These are phyloP conservation scores for Amyloporia xantha DNA, from an alignment of 768 basidiomycete species.

Conservation along the genomic window DNA sequence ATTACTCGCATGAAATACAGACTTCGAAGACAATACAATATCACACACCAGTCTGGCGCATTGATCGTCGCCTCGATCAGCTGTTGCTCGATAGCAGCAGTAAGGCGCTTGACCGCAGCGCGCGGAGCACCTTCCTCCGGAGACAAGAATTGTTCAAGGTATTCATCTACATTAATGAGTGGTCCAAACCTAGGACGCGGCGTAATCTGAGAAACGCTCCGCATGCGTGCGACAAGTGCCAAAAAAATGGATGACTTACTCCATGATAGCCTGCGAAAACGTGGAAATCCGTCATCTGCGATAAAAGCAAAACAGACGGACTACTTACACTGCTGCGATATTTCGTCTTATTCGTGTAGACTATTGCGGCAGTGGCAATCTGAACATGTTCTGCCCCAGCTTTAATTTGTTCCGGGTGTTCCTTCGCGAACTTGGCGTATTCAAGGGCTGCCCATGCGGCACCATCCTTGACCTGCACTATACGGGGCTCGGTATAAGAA, in stretches of 20 bases:
- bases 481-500: constrained; percentile 87
- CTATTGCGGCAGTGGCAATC: constrained; percentile 81
- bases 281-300: constrained; percentile 1
- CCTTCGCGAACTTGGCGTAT: constrained; percentile 73
- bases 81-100: constrained; percentile 62
- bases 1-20: too few relatives aligned
- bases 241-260: constrained; percentile 56
- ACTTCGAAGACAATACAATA: too few relatives aligned
- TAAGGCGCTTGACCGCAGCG: constrained; percentile 81
- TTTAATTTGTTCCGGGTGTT: constrained; percentile 38
- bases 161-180: constrained; percentile 71
- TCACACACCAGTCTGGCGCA: constrained; percentile 88
- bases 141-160: constrained; percentile 72
- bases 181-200: constrained; percentile 58
- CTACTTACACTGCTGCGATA: constrained; percentile 80
- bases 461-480: constrained; percentile 92
- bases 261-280: constrained; percentile 54
- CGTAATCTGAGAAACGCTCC: constrained; percentile 1
- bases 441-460: constrained; percentile 94
- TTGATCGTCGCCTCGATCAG: constrained; percentile 80
- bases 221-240: background rate
- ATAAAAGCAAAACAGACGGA: background rate
- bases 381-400: constrained; percentile 41
- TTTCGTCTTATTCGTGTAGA: constrained; percentile 94
- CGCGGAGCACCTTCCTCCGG: constrained; percentile 60